phyloP scores from a whole-genome alignment of 179 eudicot species.

The Heliamphora pulchella region DNA sequence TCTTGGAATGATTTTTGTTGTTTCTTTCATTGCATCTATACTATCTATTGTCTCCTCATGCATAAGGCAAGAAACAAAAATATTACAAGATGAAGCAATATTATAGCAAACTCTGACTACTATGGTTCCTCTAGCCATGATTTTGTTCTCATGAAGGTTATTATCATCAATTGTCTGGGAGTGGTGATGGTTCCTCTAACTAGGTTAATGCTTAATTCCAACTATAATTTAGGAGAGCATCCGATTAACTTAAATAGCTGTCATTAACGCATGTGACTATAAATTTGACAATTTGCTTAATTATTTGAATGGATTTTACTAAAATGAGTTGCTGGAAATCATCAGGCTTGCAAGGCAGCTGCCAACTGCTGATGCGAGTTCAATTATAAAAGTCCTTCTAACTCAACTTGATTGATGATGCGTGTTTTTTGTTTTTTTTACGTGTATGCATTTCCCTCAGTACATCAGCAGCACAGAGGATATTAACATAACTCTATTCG shows the following conservation, averaged over 20 bases:
- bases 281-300: background rate
- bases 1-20: no score
- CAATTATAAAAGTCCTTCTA: constrained; percentile 19
- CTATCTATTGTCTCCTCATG: no score
- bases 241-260: background rate
- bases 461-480: no score
- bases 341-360: constrained; percentile 76
- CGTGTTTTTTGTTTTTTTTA: background rate
- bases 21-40: no score
- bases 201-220: background rate
- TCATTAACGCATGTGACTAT: background rate
- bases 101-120: no score
- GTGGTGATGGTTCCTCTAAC: no score
- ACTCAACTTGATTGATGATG: background rate
- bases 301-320: background rate
- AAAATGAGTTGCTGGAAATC: constrained; percentile 28
- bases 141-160: no score
- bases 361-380: constrained; percentile 68
- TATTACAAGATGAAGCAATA: no score
- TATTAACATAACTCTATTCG: background rate
- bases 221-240: background rate
- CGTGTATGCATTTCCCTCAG: no score
- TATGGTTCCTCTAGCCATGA: no score
- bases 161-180: background rate
- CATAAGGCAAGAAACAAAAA: no score